Conservation (phyloP, 176 grass and related monocot species). For the Poa annua region DNA sequence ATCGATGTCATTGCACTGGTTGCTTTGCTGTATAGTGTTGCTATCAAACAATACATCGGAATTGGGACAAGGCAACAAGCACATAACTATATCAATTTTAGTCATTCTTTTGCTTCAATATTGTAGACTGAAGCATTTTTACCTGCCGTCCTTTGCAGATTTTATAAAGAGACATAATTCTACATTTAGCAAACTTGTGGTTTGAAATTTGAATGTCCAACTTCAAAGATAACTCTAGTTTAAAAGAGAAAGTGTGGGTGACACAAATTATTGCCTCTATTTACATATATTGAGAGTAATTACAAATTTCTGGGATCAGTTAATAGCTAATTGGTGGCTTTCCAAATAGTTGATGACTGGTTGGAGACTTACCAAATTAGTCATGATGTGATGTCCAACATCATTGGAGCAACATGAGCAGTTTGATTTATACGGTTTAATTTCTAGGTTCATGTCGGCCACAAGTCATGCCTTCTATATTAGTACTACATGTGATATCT, state of each 20-base stretch:
- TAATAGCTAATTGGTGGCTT: not conserved
- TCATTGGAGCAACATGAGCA: not conserved
- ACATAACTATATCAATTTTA: not conserved
- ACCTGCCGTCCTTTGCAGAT: not conserved
- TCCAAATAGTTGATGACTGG: not conserved
- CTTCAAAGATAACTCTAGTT: constrained; percentile 10
- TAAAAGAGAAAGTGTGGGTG: not conserved
- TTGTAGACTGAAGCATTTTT: constrained; percentile 18
- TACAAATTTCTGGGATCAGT: not conserved
- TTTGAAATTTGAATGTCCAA: not conserved
- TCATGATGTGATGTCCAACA: not conserved
- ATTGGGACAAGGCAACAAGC: constrained; percentile 3
- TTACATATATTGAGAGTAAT: too few species aligned
- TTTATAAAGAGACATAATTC: too few species aligned
- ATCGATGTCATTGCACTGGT: constrained; percentile 8
- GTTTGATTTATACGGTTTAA: not conserved
- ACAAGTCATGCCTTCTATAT: not conserved
- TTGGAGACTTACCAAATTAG: not conserved
- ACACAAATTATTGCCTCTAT: not conserved
- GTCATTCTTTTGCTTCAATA: not conserved
- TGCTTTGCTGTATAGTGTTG: not conserved
- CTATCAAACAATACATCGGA: not conserved
- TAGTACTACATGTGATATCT: constrained; percentile 14
- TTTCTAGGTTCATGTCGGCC: not conserved
- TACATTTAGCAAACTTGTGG: not conserved